phyloP scores from a whole-genome alignment of 140 eudicot genomes.

The Anethum foeniculum region DNA sequence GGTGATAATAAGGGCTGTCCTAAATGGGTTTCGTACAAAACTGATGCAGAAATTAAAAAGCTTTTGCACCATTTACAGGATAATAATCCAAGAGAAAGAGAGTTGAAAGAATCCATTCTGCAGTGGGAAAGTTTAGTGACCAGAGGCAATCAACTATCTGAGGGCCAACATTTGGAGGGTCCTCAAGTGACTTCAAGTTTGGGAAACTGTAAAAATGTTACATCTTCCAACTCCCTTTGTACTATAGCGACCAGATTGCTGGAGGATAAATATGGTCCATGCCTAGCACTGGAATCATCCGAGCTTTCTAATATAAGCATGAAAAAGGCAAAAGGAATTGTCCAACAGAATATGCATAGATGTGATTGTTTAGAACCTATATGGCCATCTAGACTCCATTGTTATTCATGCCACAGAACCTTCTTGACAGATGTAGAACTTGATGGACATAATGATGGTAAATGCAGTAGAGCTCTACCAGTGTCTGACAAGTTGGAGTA shows the following conservation, averaged over 20 bases:
- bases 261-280: constrained; percentile 26
- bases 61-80: constrained; percentile 22
- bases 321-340: constrained; percentile 10
- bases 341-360: constrained; percentile 17
- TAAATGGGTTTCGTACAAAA: constrained; percentile 30
- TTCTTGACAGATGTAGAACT: constrained; percentile 32
- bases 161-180: constrained; percentile 2
- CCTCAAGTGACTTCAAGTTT: constrained; percentile 5
- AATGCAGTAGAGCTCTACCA: constrained; percentile 4
- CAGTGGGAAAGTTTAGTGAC: constrained; percentile 20
- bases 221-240: neutral
- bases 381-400: constrained; percentile 44
- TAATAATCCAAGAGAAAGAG: constrained; percentile 19
- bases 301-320: constrained; percentile 6
- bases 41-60: constrained; percentile 24
- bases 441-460: constrained; percentile 18
- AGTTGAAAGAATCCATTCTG: constrained; percentile 30
- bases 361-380: constrained; percentile 53
- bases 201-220: neutral
- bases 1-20: constrained; percentile 7
- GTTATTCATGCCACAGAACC: constrained; percentile 40
- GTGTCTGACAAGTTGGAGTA: constrained; percentile 1
- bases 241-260: constrained; percentile 34
- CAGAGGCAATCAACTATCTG: constrained; percentile 9
- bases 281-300: constrained; percentile 8